Conservation (phyloP, 1,284 basidiomycete genomes). For the Pascua sp. region DNA sequence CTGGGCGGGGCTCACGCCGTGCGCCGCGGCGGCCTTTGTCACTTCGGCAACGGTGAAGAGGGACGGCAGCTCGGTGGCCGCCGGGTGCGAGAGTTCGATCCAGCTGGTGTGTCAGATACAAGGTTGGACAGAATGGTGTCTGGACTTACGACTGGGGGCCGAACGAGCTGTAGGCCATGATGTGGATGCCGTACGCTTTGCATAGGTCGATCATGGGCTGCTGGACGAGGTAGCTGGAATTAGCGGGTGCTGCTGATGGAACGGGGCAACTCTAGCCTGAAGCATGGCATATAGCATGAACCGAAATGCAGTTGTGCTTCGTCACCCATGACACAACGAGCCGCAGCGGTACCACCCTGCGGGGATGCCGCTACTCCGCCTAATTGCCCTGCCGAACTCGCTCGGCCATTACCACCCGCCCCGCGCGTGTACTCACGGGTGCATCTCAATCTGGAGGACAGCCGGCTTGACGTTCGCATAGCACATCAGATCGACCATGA, state of each 20-base stretch:
- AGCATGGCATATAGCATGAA: too few species aligned
- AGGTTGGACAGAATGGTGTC: background rate
- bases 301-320: too few species aligned
- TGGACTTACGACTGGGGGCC: conserved; percentile 54
- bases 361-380: too few species aligned
- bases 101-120: conserved; percentile 52
- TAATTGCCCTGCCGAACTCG: too few species aligned
- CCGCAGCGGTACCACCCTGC: too few species aligned
- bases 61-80: conserved; percentile 10
- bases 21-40: conserved; percentile 52
- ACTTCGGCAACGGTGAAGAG: conserved; percentile 54
- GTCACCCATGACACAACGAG: too few species aligned
- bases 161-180: conserved; percentile 75
- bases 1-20: conserved; percentile 35
- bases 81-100: conserved; percentile 50
- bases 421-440: conserved; percentile 52
- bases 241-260: too few species aligned
- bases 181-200: conserved; percentile 59
- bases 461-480: conserved; percentile 68
- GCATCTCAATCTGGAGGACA: conserved; percentile 70
- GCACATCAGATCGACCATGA: conserved; percentile 46
- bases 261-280: too few species aligned
- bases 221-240: conserved; percentile 58
- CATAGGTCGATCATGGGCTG: conserved; percentile 60
- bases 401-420: background rate